Base-by-base conservation (phyloP, 2,329 filamentous ascomycete species). In the Pleomassaria siparia region DNA sequence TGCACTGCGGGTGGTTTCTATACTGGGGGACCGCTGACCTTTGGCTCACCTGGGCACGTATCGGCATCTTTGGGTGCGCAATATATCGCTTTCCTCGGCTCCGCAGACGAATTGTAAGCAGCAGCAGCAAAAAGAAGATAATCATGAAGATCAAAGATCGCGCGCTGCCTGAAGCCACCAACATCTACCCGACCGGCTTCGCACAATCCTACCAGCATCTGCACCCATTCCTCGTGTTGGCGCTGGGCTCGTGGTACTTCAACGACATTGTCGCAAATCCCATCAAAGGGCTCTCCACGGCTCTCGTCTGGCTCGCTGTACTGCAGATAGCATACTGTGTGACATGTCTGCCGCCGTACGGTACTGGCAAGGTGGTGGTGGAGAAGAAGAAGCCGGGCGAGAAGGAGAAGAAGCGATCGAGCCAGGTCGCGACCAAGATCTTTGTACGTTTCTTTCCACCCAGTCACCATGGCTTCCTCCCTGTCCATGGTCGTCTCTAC, bases 201-300 rank as follows among this genome's bases (percentile, higher is more conserved):
- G 78, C 81, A 2, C 76, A 72, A 42, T 66, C 80, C 18, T 80
- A 87, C 63, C 82, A 85, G 11, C 79, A 89, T 61, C 69, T 83
- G 16, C 88, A 95, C 57, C 86, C 88, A 0, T 70, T 80, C 21
- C 71, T 90, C 10, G 76, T 95, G 24, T 77, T 89, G 24, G 79
- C 78, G 9, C 71, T 87, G 28, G 85, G 87, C 64, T 77, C 80
- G 37, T 64, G 81, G 53, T 80, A 80, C 30, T 92, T 95, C 70
- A 67, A 74, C 28, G 73, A 78, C 15, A 76, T 95, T 21, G 87
- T 95, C 22, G 75, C 78, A 13, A 81, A 91, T 55, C 89, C 91
- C 0, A 80, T 86, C 2, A 71, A 78, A 13, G 80, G 85, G 6
- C 78, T 95, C 29, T 69, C 80, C 12, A 77, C 67, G 24, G 76